Evolutionary conservation across 495 filamentous ascomycete genomes (phyloP).

Genomic region (Hyaloscypha variabilis): DNA sequence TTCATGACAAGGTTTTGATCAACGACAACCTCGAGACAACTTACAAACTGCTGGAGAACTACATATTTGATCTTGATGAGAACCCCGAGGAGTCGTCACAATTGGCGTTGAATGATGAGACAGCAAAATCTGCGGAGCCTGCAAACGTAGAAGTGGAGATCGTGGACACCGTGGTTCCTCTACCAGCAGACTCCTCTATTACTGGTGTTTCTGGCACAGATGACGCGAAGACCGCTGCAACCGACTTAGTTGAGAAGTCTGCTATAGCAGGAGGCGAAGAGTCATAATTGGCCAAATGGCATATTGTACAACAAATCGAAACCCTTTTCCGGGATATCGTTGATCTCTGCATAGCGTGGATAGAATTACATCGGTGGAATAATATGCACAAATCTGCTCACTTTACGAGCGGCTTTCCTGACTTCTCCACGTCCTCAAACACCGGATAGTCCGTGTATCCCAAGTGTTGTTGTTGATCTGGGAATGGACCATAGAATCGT

Average conservation of each 20-base stretch:
- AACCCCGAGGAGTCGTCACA: slow-evolving; percentile 1
- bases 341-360: slow-evolving; percentile 17
- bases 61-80: slow-evolving; percentile 28
- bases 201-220: neutral
- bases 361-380: neutral
- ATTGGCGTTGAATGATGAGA: slow-evolving; percentile 1
- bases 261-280: neutral
- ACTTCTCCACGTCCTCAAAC: slow-evolving; percentile 21
- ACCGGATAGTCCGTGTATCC: slow-evolving; percentile 65
- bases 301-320: neutral
- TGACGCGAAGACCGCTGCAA: neutral
- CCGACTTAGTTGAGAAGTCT: neutral
- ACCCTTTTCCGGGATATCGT: neutral
- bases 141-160: slow-evolving; percentile 17
- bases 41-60: slow-evolving; percentile 43
- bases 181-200: neutral
- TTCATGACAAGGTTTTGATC: slow-evolving; percentile 64
- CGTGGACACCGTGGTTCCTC: slow-evolving; percentile 5
- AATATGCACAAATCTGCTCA: slow-evolving; percentile 3
- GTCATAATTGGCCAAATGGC: neutral
- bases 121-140: slow-evolving; percentile 12
- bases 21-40: slow-evolving; percentile 74
- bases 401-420: slow-evolving; percentile 22
- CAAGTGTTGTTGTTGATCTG: slow-evolving; percentile 43
- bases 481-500: slow-evolving; percentile 58